Base-by-base conservation (phyloP, 2,329 filamentous ascomycete species). In the Talaromyces sp. region DNA sequence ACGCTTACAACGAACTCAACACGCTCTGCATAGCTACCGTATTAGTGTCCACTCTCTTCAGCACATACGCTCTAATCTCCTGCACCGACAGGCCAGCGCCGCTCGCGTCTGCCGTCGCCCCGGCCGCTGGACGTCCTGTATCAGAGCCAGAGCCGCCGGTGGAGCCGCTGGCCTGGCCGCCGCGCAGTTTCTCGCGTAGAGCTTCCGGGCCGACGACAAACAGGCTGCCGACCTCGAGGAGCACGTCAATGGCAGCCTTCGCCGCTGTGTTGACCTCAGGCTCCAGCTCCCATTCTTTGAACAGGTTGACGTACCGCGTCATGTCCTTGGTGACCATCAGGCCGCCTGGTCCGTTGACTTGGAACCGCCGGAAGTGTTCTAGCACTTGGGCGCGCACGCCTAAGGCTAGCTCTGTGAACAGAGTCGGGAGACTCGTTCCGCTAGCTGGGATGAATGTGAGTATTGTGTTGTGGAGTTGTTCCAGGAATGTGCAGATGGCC, bases 291-390 rank as follows among this genome's bases (percentile, higher is more conserved):
- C 92, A 97, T 35, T 87, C 87, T 63, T 90, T 87, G 65, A 99
- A 82, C 11, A 96, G 85, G 62, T 92, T 88, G 9, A 90, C 89
- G 74, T 99, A 99, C 71, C 91, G 92, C 38, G 91, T 91, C 73
- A 97, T 92, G 72, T 99, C 94, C 77, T 97, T 96, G 38, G 89
- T 93, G 27, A 97, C 91, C 85, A 97, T 94, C 53, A 99, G 84
- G 2, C 92, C 94, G 63, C 94, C 94, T 0, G 93, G 92, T 46
- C 92, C 91, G 67, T 92, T 96, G 65, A 99, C 91, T 62, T 88
- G 86, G 78, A 96, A 99, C 69, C 91, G 92, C 70, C 96, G 94
- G 77, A 97, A 91, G 76, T 99, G 94, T 63, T 94, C 90, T 64
- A 99, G 87, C 4, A 99, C 83, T 10, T 95, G 83, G 55, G 83